phyloP scores from a whole-genome alignment of 208 protist species.

The Leishmania major region DNA sequence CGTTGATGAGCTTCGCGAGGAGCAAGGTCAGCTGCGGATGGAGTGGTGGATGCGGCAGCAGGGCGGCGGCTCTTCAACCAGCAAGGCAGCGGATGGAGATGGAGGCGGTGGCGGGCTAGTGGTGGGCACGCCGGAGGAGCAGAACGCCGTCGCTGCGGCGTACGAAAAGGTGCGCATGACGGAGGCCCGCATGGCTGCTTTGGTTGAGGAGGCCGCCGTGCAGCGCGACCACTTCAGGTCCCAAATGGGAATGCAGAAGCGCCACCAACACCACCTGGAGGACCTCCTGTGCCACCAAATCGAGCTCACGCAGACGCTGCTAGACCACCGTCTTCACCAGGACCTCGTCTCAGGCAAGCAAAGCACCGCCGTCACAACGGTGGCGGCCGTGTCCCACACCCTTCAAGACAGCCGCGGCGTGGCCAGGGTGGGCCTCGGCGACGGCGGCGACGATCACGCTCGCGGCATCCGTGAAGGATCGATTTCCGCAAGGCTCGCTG shows the following conservation, averaged over 20 bases:
- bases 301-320: slow-evolving; percentile 54
- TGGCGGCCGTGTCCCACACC: neutral
- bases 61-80: neutral
- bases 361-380: neutral
- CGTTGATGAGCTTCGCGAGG: slow-evolving; percentile 63
- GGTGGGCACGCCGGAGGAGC: slow-evolving; percentile 31
- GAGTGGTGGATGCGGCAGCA: slow-evolving; percentile 10
- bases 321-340: slow-evolving; percentile 27
- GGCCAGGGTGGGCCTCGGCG: neutral
- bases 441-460: neutral
- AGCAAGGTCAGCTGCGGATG: slow-evolving; percentile 26
- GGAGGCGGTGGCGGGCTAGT: neutral
- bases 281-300: slow-evolving; percentile 76
- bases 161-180: slow-evolving; percentile 72
- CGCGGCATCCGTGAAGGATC: neutral
- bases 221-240: slow-evolving; percentile 78
- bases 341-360: slow-evolving; percentile 13
- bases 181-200: slow-evolving; percentile 70
- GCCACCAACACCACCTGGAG: slow-evolving; percentile 53
- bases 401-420: neutral
- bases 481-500: neutral
- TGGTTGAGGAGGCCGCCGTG: slow-evolving; percentile 72
- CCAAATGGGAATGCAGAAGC: slow-evolving; percentile 53
- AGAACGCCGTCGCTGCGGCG: slow-evolving; percentile 48
- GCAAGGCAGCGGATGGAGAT: neutral